phyloP scores from a whole-genome alignment of 805 yeast genomes.

The Suhomyces sp. region DNA sequence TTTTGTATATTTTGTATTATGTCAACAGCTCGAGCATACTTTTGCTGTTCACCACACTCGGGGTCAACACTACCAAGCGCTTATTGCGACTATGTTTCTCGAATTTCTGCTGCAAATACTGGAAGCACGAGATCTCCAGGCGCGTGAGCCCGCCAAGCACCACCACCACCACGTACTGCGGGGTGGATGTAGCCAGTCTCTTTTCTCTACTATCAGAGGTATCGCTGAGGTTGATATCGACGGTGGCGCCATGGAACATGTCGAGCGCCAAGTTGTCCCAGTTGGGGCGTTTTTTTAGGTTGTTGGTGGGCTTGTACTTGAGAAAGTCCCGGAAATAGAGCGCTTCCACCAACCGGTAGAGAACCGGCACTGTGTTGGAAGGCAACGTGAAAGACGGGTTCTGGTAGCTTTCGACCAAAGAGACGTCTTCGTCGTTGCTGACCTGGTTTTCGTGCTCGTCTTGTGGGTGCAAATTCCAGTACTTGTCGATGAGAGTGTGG shows the following conservation, averaged over 20 bases:
- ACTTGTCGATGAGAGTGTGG: constrained; percentile 37
- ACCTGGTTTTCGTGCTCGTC: constrained; percentile 19
- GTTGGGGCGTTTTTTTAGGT: constrained; percentile 35
- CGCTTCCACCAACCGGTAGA: constrained; percentile 65
- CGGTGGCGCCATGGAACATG: constrained; percentile 40
- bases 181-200: constrained; percentile 13
- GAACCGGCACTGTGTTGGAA: constrained; percentile 73
- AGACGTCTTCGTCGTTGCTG: constrained; percentile 2
- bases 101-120: constrained; percentile 52
- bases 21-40: constrained; percentile 1
- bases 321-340: constrained; percentile 57
- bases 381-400: constrained; percentile 67
- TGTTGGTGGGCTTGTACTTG: constrained; percentile 37
- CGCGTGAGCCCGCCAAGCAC: constrained; percentile 84
- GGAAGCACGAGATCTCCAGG: constrained; percentile 74
- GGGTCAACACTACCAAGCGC: constrained; percentile 41
- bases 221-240: constrained; percentile 35
- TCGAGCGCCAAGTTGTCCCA: constrained; percentile 44
- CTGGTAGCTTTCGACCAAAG: constrained; percentile 35
- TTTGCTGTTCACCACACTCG: constrained; percentile 18
- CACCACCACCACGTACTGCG: constrained; percentile 42
- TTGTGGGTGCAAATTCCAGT: constrained; percentile 49
- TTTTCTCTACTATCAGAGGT: constrained; percentile 19
- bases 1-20: neutral
- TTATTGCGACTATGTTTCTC: constrained; percentile 24